These are phyloP conservation scores for Elymus sibiricus DNA, from an alignment of 176 grass and related monocot species.

Conservation along the genomic window DNA sequence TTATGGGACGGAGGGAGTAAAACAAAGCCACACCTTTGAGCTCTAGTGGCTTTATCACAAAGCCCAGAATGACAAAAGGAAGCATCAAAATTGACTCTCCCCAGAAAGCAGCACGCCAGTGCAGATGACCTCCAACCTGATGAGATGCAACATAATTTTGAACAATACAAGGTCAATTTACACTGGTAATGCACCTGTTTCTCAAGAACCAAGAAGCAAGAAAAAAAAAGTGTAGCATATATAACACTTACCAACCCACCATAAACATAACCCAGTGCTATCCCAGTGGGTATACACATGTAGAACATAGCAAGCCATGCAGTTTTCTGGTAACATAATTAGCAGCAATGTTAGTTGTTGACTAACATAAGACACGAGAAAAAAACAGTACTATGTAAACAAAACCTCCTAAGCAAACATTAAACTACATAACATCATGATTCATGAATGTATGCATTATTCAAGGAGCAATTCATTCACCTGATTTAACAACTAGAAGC, in stretches of 20 bases:
- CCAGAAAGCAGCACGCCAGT: conserved; percentile 98
- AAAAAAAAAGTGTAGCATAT: conserved; percentile 18
- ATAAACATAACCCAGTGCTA: conserved; percentile 97
- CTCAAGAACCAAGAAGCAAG: conserved; percentile 12
- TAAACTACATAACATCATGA: not conserved
- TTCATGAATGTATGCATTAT: not conserved
- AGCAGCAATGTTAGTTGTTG: conserved; percentile 34
- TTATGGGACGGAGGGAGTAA: not conserved
- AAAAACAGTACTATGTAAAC: not conserved
- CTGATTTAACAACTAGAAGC: not conserved
- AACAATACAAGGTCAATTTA: not conserved
- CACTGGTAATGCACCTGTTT: conserved; percentile 6
- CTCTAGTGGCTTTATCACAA: conserved; percentile 85
- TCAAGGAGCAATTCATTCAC: not conserved
- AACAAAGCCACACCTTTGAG: conserved; percentile 68
- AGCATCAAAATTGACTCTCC: conserved; percentile 97
- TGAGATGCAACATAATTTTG: conserved; percentile 16
- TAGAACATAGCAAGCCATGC: conserved; percentile 95
- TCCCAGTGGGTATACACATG: conserved; percentile 99
- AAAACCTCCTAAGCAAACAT: not conserved
- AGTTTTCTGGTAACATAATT: conserved; percentile 78
- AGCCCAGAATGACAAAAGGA: conserved; percentile 97
- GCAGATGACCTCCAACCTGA: conserved; percentile 65
- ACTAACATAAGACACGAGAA: conserved; percentile 24
- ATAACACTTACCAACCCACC: conserved; percentile 79